Conservation (phyloP, 2,329 filamentous ascomycete genomes). For the Xylaria sp. region DNA sequence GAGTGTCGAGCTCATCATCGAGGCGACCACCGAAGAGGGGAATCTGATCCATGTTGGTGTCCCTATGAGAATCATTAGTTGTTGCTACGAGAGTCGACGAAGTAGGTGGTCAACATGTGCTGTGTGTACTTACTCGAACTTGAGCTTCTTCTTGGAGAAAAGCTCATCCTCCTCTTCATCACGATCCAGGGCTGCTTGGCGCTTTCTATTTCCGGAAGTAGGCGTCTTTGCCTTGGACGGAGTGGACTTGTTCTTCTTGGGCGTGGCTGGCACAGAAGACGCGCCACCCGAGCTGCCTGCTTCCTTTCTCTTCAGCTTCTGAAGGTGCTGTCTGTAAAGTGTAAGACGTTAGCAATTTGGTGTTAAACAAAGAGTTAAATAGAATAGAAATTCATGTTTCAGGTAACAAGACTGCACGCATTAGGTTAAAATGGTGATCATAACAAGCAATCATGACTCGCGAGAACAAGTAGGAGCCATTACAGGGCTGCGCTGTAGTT, state of each 20-base stretch:
- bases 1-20: neutral
- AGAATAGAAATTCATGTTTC: neutral
- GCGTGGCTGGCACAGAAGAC: neutral
- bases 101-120: neutral
- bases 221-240: neutral
- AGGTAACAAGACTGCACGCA: constrained; percentile 20
- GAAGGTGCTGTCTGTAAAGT: constrained; percentile 57
- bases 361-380: constrained; percentile 6
- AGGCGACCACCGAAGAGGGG: neutral
- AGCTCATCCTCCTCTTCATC: constrained; percentile 24
- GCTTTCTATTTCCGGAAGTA: constrained; percentile 1
- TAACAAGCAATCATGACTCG: neutral
- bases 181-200: neutral
- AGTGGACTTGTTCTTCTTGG: constrained; percentile 5
- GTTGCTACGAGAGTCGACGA: neutral
- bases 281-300: constrained; percentile 17
- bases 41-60: neutral
- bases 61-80: constrained; percentile 18
- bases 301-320: constrained; percentile 55
- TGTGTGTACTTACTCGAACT: constrained; percentile 33
- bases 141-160: constrained; percentile 24
- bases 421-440: constrained; percentile 8
- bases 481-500: constrained; percentile 57
- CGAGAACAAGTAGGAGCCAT: constrained; percentile 18
- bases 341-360: constrained; percentile 30